Base-by-base conservation (phyloP, 2,329 filamentous ascomycete species). In the Colletotrichum eleusines region DNA sequence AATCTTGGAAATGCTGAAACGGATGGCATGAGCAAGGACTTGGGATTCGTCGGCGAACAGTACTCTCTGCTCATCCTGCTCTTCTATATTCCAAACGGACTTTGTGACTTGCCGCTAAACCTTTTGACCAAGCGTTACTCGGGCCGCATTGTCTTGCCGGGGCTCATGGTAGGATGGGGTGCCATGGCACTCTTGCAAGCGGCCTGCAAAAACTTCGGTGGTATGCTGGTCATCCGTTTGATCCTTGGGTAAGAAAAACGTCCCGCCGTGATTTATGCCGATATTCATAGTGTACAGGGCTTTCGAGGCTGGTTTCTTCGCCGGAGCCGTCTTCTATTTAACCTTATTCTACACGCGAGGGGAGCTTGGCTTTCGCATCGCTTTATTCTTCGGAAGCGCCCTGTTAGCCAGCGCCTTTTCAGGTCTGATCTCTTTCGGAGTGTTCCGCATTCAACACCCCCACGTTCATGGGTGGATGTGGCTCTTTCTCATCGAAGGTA, bases 291-390 rank as follows among this genome's bases (percentile, higher is more conserved):
- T 18, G 0, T 31, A 31, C 31, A 67, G 57, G 2, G 64, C 85
- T 20, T 82, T 82, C 28, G 87, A 89, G 76, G 87, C 86, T 0
- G 87, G 85, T 0, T 89, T 88, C 77, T 87, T 87, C 69, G 83
- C 86, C 5, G 81, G 85, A 0, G 83, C 85, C 18, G 85, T 88
- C 3, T 88, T 87, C 76, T 89, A 86, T 72, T 76, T 86, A 9
- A 84, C 86, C 0, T 80, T 86, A 0, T 88, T 89, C 53, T 85
- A 86, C 73, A 82, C 83, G 28, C 80, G 83, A 28, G 82, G 82
- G 40, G 83, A 85, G 69, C 77, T 85, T 1, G 84, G 83, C 0
- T 77, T 84, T 5, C 78, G 84, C 2, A 80, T 75, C 7, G 63
- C 63, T 7, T 20, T 66, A 0, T 63, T 71, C 26, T 67, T 67